Base-by-base conservation (phyloP, 306 rosid species). In the Hylodesmum podocarpum region DNA sequence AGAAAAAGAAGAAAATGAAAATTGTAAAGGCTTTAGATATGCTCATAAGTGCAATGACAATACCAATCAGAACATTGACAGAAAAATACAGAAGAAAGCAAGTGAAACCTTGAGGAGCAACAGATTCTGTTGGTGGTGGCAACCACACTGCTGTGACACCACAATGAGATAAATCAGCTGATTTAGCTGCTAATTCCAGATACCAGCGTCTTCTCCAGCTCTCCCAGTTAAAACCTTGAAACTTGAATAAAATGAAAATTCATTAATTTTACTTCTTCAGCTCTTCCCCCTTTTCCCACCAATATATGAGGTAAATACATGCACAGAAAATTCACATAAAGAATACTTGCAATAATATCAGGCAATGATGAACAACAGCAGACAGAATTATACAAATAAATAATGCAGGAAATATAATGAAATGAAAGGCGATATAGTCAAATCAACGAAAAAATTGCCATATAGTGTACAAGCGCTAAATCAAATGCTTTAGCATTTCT, bases 221-320 rank as follows among this genome's bases (percentile, higher is more conserved):
- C 81, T 91, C 96, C 96, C 96, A 91, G 75, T 91, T 91, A 83
- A 91, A 91, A 79, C 83, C 93, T 88, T 91, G 96, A 85, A 88
- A 87, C 96, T 88, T 79, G 53, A 75, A 44, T 46, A 43, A 70
- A 51, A 80, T 16, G 54, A 66, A 84, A 68, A 85, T 25, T 65
- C 55, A 83, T 53, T 75, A 76, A 70, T 28, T 76, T 49, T 53
- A 21, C 18, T 64, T 77, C 27, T 44, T 39, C 59, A 21, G 14
- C 54, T 77, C 27, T 44, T 39, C 59, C 49, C 43, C 53, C 53
- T 72, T 43, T 53, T n/a, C 57, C 10, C 54, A 18, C 33, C 50
- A 19, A 43, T 63, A 12, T 43, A 27, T 15, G 36, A n/a, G 36
- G 59, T 51, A 63, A 61, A 77, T 22, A 66, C 44, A 66, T 39